Evolutionary conservation across 1,284 basidiomycete species (phyloP).

Genomic region (Veloboletus limbatus): DNA sequence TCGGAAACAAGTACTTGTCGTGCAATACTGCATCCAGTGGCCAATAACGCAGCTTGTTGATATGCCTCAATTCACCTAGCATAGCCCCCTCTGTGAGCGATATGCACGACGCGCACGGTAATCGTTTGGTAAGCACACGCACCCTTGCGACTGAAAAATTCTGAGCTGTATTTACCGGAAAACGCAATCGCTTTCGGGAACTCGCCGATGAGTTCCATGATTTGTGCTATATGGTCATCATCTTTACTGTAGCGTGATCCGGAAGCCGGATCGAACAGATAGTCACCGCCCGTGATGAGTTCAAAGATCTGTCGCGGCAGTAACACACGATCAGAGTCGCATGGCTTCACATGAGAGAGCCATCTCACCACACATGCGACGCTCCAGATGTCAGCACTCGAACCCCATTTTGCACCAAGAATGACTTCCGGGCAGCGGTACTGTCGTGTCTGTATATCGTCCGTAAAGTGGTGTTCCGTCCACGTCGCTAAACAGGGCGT

Average conservation of each 20-base stretch:
- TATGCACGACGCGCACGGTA: conserved; percentile 1
- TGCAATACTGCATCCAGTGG: conserved; percentile 86
- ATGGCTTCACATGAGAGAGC: conserved; percentile 28
- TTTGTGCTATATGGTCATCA: conserved; percentile 98
- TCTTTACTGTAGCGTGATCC: conserved; percentile 87
- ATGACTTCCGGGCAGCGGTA: conserved; percentile 98
- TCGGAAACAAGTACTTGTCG: conserved; percentile 95
- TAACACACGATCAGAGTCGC: not conserved
- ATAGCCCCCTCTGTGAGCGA: conserved; percentile 5
- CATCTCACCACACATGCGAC: conserved; percentile 81
- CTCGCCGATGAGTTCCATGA: conserved; percentile 95
- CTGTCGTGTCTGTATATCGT: conserved; percentile 96
- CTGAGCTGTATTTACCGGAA: conserved; percentile 90
- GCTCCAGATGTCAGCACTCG: conserved; percentile 95
- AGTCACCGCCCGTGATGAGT: conserved; percentile 87
- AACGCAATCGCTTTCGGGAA: conserved; percentile 83
- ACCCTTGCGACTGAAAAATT: conserved; percentile 96
- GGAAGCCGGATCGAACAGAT: conserved; percentile 83
- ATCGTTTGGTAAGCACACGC: conserved; percentile 27
- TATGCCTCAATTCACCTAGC: conserved; percentile 87
- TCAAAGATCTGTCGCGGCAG: conserved; percentile 79
- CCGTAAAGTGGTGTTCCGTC: conserved; percentile 91
- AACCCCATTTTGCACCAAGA: conserved; percentile 90
- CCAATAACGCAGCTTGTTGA: conserved; percentile 93
- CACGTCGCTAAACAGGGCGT: conserved; percentile 57